phyloP scores from a whole-genome alignment of 2,329 filamentous ascomycete species.

The Fusarium concolor region DNA sequence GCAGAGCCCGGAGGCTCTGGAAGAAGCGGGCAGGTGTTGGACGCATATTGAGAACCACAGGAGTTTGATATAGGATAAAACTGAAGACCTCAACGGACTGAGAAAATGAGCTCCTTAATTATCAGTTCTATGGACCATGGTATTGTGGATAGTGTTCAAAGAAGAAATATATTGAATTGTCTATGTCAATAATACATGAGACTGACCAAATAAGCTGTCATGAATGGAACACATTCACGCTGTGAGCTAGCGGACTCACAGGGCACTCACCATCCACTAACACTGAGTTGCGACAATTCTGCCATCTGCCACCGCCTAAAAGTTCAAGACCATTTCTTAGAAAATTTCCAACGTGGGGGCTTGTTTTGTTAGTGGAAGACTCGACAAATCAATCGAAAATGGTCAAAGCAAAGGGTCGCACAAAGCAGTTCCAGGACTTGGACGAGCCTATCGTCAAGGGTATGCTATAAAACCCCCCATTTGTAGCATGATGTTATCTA shows the following conservation, averaged over 20 bases:
- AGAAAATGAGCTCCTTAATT: no score
- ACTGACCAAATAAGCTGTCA: constrained; percentile 20
- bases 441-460: constrained; percentile 72
- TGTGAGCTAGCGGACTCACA: constrained; percentile 19
- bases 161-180: not conserved
- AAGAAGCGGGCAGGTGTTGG: constrained; percentile 53
- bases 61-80: not conserved
- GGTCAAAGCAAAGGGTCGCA: constrained; percentile 64
- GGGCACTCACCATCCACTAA: constrained; percentile 13
- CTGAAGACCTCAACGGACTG: not conserved
- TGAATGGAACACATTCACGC: not conserved
- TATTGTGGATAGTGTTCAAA: not conserved
- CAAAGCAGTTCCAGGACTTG: constrained; percentile 70
- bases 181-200: not conserved
- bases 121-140: not conserved
- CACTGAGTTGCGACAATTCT: constrained; percentile 49
- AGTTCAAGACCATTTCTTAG: constrained; percentile 52
- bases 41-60: constrained; percentile 51
- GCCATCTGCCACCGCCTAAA: constrained; percentile 64
- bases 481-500: constrained; percentile 8
- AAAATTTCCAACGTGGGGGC: constrained; percentile 53
- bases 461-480: constrained; percentile 49
- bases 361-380: constrained; percentile 18
- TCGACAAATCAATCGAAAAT: constrained; percentile 55
- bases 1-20: constrained; percentile 46